Evolutionary conservation across 176 grass and related monocot species (phyloP).

Genomic region (Poa pratensis): DNA sequence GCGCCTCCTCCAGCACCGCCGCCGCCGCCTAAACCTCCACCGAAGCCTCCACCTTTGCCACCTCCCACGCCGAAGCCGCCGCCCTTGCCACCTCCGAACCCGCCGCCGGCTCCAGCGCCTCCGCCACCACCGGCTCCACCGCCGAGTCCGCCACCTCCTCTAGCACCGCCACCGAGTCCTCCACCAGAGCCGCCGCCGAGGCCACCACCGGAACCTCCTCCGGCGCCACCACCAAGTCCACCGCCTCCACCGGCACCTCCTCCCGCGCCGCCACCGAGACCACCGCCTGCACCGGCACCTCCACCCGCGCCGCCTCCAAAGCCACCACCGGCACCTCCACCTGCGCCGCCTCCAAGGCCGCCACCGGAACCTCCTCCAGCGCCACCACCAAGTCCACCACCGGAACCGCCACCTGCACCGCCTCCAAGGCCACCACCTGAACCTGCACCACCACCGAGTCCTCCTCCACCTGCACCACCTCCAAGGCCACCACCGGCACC

Average conservation of each 20-base stretch:
- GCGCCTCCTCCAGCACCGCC: not conserved
- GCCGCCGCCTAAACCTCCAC: not conserved
- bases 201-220: not conserved
- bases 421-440: not conserved
- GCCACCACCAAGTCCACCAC: not conserved
- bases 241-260: not conserved
- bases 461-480: constrained; percentile 1
- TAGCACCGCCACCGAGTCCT: not conserved
- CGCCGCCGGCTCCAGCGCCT: not conserved
- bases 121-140: constrained; percentile 12
- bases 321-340: not conserved
- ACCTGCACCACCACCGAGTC: not conserved
- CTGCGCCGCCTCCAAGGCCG: not conserved
- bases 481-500: not conserved
- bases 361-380: not conserved
- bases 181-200: not conserved
- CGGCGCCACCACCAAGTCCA: not conserved
- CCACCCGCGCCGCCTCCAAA: not conserved
- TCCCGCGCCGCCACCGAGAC: not conserved
- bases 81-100: constrained; percentile 30
- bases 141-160: constrained; percentile 14
- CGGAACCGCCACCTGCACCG: not conserved
- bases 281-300: not conserved
- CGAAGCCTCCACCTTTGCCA: constrained; percentile 7
- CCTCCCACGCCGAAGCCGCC: constrained; percentile 5